Evolutionary conservation across 2,329 filamentous ascomycete species (phyloP).

Genomic region (Ascocoryne sarcoides): DNA sequence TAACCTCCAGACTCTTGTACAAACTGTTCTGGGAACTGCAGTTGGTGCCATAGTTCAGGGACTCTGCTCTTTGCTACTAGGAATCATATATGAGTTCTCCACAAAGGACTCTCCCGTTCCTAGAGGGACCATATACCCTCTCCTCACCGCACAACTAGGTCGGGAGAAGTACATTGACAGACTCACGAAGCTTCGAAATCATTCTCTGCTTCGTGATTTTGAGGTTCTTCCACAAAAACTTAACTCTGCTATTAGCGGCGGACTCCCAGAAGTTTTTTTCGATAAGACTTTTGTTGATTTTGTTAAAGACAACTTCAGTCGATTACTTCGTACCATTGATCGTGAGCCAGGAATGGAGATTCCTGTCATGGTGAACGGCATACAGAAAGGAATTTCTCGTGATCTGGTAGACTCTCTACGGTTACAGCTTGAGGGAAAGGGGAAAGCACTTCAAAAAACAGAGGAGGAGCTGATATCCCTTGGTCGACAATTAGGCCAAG

Average conservation of each 20-base stretch:
- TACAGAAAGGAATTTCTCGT: slow-evolving; percentile 86
- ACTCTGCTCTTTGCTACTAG: slow-evolving; percentile 74
- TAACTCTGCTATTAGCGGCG: slow-evolving; percentile 41
- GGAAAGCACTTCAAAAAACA: slow-evolving; percentile 39
- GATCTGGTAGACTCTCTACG: slow-evolving; percentile 83
- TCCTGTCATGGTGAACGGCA: slow-evolving; percentile 66
- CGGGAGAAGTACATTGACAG: slow-evolving; percentile 82
- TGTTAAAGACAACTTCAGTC: slow-evolving; percentile 90
- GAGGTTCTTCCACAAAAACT: slow-evolving; percentile 72
- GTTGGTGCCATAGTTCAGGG: slow-evolving; percentile 67
- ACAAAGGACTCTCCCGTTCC: slow-evolving; percentile 93
- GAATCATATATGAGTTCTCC: slow-evolving; percentile 91
- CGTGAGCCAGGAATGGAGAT: slow-evolving; percentile 84
- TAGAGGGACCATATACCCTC: slow-evolving; percentile 67
- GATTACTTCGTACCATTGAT: slow-evolving; percentile 76
- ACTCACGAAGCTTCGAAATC: slow-evolving; percentile 66
- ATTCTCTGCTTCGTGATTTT: slow-evolving; percentile 77
- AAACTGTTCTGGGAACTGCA: slow-evolving; percentile 53
- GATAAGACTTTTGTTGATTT: slow-evolving; percentile 85
- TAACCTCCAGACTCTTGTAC: slow-evolving; percentile 78
- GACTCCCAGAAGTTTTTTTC: slow-evolving; percentile 73
- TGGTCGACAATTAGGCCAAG: slow-evolving; percentile 55
- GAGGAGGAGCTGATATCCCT: slow-evolving; percentile 39
- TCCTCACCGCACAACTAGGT: slow-evolving; percentile 68
- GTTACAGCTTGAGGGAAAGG: slow-evolving; percentile 66